These are phyloP conservation scores for Fusarium anthophilum DNA, from an alignment of 2,329 filamentous ascomycete species.

Conservation along the genomic window DNA sequence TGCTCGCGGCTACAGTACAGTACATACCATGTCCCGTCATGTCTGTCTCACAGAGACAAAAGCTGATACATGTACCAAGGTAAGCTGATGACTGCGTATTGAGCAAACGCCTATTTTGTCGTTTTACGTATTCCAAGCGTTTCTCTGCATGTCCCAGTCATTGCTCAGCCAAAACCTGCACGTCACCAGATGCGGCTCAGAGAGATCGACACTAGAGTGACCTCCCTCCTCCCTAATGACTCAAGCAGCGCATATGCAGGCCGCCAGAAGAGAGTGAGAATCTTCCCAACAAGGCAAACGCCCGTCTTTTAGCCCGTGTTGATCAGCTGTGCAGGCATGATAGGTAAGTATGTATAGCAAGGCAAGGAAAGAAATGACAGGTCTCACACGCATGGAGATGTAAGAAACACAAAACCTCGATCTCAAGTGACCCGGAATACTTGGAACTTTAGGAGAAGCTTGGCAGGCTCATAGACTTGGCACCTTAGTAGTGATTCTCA, in stretches of 20 bases:
- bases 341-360: background rate
- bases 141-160: background rate
- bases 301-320: background rate
- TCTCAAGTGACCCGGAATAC: background rate
- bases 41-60: background rate
- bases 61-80: background rate
- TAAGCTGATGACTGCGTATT: background rate
- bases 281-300: background rate
- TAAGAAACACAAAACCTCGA: background rate
- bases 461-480: background rate
- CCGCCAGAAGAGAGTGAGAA: conserved; percentile 7
- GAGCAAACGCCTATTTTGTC: background rate
- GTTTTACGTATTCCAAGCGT: background rate
- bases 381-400: background rate
- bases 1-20: background rate
- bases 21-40: background rate
- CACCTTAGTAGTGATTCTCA: background rate
- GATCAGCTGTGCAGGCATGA: conserved; percentile 19
- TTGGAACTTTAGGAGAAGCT: background rate
- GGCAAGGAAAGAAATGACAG: background rate
- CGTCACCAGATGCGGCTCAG: conserved; percentile 26
- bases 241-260: conserved; percentile 21
- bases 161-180: background rate
- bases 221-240: background rate
- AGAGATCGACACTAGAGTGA: conserved; percentile 11